Conservation (phyloP, 768 basidiomycete species). For the Stropharia rugosoannulata region DNA sequence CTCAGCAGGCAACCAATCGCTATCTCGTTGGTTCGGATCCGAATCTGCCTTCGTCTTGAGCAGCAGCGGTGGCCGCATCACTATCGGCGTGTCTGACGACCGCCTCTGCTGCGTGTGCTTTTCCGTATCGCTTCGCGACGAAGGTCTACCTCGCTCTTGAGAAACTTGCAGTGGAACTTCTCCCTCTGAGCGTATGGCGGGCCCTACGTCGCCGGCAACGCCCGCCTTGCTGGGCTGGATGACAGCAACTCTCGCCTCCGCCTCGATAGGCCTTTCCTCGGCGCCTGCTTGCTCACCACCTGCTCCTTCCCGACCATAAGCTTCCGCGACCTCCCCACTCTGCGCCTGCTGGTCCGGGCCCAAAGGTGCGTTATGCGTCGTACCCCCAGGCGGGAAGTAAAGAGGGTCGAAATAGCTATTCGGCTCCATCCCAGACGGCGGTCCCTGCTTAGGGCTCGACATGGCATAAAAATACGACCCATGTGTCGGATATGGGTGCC, state of each 20-base stretch:
- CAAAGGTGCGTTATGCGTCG: not conserved
- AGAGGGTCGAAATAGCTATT: slow-evolving; percentile 44
- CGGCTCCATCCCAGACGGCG: slow-evolving; percentile 27
- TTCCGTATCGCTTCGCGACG: not conserved
- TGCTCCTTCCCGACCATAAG: slow-evolving; percentile 5
- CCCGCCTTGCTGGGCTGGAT: not conserved
- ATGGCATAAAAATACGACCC: slow-evolving; percentile 26
- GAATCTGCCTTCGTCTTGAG: slow-evolving; percentile 2
- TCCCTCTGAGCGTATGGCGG: not conserved
- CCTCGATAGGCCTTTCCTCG: not conserved
- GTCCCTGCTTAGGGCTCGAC: slow-evolving; percentile 22
- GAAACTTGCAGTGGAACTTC: not conserved
- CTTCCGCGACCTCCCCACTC: no score
- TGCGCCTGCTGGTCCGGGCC: no score
- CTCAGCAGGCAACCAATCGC: not conserved
- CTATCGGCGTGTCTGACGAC: slow-evolving; percentile 6
- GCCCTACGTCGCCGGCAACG: not conserved
- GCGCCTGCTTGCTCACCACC: slow-evolving; percentile 34
- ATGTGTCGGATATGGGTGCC: slow-evolving; percentile 12
- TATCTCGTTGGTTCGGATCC: not conserved
- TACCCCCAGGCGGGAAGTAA: slow-evolving; percentile 34
- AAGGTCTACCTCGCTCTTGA: not conserved
- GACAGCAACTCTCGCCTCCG: not conserved
- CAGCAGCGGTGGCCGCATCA: not conserved
- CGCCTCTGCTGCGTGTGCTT: not conserved